Base-by-base conservation (phyloP, 768 basidiomycete species). In the Podaxis sp. region DNA sequence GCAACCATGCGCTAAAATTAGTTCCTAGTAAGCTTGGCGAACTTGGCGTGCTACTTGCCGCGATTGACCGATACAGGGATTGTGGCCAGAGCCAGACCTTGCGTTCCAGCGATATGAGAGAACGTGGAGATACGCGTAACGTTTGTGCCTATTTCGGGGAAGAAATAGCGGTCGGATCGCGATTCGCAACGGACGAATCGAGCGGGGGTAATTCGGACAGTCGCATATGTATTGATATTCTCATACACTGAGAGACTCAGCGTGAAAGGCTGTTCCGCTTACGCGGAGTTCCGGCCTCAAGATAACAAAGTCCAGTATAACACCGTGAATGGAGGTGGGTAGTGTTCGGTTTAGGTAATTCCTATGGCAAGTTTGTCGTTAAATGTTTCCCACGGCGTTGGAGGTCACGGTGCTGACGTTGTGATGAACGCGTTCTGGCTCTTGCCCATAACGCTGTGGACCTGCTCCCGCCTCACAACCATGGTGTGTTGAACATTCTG, bases 361-460 rank as follows among this genome's bases (percentile, higher is more conserved):
- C 4, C 7, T 8, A 7, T 20, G 20, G 44, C n/a, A 1, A 8
- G 37, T 22, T 2, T 5, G 10, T 40, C 15, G 13, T 38, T 37
- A 2, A 44, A 8, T 17, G 36, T n/a, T 58, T 58, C 57, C 26
- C 57, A 58, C 57, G 57, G 57, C 50, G 57, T 48, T 58, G 41
- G 15, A 20, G n/a, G 57, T 58, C 57, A 58, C 57, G 52, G 38
- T 28, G n/a, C 44, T 33, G 52, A 46, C 52, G 48, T 56, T 62
- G 49, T 62, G 51, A 40, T 38, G 60, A 51, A 28, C 36, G 40
- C 51, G 22, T 49, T 24, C 26, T 24, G 38, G 54, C 38, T 56
- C 38, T 56, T 24, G 54, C 54, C 33, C 33, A 20, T 40, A 38
- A 33, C 38, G 4, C 10, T 8, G 3, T 24, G n/a, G 10, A n/a